These are phyloP conservation scores for Microdochium bolleyi DNA, from an alignment of 2,329 filamentous ascomycete genomes.

Conservation along the genomic window DNA sequence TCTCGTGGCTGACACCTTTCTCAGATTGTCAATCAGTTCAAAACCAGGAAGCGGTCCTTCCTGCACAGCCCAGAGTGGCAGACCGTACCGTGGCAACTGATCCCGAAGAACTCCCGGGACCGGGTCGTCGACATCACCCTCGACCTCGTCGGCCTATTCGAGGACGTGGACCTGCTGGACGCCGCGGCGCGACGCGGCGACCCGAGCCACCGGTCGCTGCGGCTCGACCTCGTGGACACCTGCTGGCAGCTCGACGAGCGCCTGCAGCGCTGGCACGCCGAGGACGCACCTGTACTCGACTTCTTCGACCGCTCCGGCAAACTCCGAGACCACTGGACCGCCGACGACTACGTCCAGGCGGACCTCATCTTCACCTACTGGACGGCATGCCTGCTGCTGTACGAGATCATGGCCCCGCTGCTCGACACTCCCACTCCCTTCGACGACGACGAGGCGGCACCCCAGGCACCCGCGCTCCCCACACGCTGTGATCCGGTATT, in stretches of 20 bases:
- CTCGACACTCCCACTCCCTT: too few relatives aligned
- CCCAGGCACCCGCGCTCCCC: too few relatives aligned
- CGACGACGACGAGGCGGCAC: too few relatives aligned
- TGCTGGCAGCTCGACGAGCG: conserved; percentile 4
- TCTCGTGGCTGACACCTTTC: too few relatives aligned
- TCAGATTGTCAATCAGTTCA: conserved; percentile 4
- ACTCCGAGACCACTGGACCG: background rate
- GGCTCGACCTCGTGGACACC: background rate
- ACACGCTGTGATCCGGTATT: too few relatives aligned
- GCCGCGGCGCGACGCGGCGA: conserved; percentile 3
- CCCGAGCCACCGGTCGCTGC: background rate
- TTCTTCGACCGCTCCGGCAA: conserved; percentile 5
- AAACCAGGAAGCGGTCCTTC: conserved; percentile 10
- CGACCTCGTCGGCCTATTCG: conserved; percentile 16
- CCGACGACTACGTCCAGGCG: background rate
- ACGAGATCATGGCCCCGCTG: conserved; percentile 1
- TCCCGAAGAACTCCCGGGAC: conserved; percentile 19
- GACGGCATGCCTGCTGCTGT: conserved; percentile 4
- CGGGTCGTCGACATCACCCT: conserved; percentile 20
- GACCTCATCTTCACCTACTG: conserved; percentile 4
- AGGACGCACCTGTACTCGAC: conserved; percentile 2
- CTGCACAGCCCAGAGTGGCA: conserved; percentile 22
- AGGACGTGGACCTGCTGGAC: conserved; percentile 16
- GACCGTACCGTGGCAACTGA: conserved; percentile 19
- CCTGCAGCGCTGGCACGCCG: conserved; percentile 6